phyloP scores from a whole-genome alignment of 2,329 filamentous ascomycete genomes.

The Fusarium staphyleae region DNA sequence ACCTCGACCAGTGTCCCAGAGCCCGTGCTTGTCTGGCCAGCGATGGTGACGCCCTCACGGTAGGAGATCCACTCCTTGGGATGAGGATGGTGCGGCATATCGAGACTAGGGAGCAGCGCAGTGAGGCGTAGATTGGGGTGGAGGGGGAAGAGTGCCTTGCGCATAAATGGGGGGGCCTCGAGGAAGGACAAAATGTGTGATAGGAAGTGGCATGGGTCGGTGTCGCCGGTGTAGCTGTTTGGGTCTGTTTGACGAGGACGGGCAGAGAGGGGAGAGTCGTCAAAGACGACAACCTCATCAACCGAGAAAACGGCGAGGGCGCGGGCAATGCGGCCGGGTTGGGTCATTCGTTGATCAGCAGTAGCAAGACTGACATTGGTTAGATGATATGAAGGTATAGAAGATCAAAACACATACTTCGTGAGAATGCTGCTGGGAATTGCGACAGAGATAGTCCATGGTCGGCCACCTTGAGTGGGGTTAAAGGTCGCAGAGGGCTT shows the following conservation, averaged over 20 bases:
- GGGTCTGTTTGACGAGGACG: slow-evolving; percentile 58
- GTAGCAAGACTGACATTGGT: slow-evolving; percentile 64
- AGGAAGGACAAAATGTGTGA: slow-evolving; percentile 81
- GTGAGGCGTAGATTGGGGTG: slow-evolving; percentile 80
- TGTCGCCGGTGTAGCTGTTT: slow-evolving; percentile 69
- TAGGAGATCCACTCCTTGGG: slow-evolving; percentile 80
- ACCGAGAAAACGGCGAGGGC: slow-evolving; percentile 83
- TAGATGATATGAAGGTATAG: not conserved
- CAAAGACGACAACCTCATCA: slow-evolving; percentile 84
- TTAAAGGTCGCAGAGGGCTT: slow-evolving; percentile 75
- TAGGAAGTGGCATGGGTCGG: slow-evolving; percentile 81
- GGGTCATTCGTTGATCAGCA: slow-evolving; percentile 76
- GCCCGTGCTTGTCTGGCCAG: slow-evolving; percentile 51
- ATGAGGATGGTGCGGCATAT: slow-evolving; percentile 85
- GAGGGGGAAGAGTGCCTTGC: slow-evolving; percentile 75
- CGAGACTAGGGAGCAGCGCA: slow-evolving; percentile 76
- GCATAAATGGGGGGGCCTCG: slow-evolving; percentile 84
- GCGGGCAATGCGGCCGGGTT: slow-evolving; percentile 79
- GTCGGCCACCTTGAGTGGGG: slow-evolving; percentile 66
- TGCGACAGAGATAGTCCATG: slow-evolving; percentile 79
- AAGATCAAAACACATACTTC: slow-evolving; percentile 59
- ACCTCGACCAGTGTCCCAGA: slow-evolving; percentile 64
- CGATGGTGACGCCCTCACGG: slow-evolving; percentile 75
- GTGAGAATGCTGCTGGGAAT: slow-evolving; percentile 79
- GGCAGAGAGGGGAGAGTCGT: slow-evolving; percentile 65